phyloP scores from a whole-genome alignment of 2,329 filamentous ascomycete genomes.

The Colletotrichum aenigma region DNA sequence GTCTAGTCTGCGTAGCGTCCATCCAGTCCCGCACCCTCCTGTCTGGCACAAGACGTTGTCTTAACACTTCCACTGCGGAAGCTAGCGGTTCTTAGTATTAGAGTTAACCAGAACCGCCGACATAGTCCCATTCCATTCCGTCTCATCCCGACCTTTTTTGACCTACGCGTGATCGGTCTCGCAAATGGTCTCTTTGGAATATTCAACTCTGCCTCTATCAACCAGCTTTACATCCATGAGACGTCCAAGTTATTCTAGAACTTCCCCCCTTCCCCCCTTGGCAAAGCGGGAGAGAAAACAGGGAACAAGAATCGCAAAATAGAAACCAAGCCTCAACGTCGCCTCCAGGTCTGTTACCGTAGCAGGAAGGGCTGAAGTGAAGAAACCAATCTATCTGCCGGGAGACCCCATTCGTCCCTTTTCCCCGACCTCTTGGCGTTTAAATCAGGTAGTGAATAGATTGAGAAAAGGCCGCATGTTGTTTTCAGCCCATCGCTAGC shows the following conservation, averaged over 20 bases:
- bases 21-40: not conserved
- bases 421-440: constrained; percentile 2
- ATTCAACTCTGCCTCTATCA: not conserved
- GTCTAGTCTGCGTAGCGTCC: not conserved
- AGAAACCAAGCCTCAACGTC: not conserved
- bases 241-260: not conserved
- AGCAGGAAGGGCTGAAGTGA: not conserved
- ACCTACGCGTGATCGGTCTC: not conserved
- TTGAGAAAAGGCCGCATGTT: not conserved
- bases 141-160: not conserved
- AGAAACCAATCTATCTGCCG: not conserved
- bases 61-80: not conserved
- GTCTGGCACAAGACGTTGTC: not conserved
- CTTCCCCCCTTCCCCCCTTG: not conserved
- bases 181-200: not conserved
- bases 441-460: not conserved
- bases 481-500: not conserved
- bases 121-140: not conserved
- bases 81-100: not conserved
- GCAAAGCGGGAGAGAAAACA: not conserved
- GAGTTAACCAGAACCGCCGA: not conserved
- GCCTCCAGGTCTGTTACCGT: not conserved
- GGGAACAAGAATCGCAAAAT: not conserved
- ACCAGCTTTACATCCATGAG: not conserved
- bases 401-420: not conserved